A percentile compares a stretch with the other conserved stretches of the same genome.
Conservation (phyloP, 805 yeast species). For the Nakazawaea holstii region DNA sequence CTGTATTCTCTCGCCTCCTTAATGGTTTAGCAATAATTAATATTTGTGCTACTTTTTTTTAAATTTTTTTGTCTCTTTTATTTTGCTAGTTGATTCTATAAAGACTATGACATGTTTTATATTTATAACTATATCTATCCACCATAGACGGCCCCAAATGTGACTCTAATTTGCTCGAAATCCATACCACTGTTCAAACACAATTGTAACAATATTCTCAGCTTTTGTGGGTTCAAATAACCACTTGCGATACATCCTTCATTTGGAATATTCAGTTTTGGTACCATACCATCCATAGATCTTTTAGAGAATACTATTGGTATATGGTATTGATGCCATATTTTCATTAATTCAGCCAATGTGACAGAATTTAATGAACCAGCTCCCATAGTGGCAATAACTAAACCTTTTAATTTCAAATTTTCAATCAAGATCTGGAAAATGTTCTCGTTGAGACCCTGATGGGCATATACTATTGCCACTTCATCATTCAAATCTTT, state of each 20-base stretch:
- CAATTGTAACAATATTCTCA: conserved; percentile 52
- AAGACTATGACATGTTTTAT: background rate
- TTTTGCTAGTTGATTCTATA: background rate
- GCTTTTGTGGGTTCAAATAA: conserved; percentile 60
- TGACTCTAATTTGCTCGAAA: conserved; percentile 32
- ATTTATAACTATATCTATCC: conserved; percentile 25
- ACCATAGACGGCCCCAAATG: conserved; percentile 50
- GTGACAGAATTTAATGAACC: conserved; percentile 55
- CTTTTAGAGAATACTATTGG: conserved; percentile 64
- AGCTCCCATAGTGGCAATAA: conserved; percentile 69
- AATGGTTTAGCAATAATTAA: too few species aligned
- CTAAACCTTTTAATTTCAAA: conserved; percentile 45
- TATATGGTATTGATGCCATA: conserved; percentile 32
- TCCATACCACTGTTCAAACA: conserved; percentile 39
- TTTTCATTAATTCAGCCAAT: conserved; percentile 32
- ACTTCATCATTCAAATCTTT: conserved; percentile 37
- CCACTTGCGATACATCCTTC: conserved; percentile 55
- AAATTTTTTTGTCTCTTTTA: background rate
- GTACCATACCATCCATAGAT: conserved; percentile 69
- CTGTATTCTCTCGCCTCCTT: too few species aligned
- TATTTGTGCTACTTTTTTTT: background rate
- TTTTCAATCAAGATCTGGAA: conserved; percentile 41
- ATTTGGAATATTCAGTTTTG: conserved; percentile 38
- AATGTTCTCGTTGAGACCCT: conserved; percentile 47
- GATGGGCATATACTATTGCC: conserved; percentile 55